Percentiles rank a stretch among this genome's conserved stretches.
These are phyloP conservation scores for Blastocystis sp. DNA, from an alignment of 352 stramenopile genomes.

Conservation along the genomic window DNA sequence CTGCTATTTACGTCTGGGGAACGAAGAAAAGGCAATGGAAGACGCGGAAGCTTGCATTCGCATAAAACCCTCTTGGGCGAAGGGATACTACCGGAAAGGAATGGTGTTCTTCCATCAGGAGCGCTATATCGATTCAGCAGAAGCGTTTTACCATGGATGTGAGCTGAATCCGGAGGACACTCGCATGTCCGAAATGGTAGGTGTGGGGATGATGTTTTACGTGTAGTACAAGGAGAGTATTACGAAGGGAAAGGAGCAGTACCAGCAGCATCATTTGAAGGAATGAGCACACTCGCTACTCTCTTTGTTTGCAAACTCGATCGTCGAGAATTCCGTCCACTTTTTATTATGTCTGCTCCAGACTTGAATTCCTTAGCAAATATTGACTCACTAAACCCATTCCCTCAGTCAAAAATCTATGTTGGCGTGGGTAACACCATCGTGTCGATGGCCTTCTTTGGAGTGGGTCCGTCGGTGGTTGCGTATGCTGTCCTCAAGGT, in stretches of 20 bases:
- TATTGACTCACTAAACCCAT: background rate
- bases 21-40: conserved; percentile 36
- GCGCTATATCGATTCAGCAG: conserved; percentile 17
- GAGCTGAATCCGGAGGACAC: conserved; percentile 6
- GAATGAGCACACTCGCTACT: background rate
- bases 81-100: conserved; percentile 53
- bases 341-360: background rate
- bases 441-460: conserved; percentile 30
- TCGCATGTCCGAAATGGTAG: conserved; percentile 33
- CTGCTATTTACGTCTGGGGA: conserved; percentile 19
- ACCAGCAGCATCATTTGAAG: background rate
- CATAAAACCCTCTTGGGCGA: conserved; percentile 24
- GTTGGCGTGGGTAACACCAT: conserved; percentile 35
- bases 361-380: background rate
- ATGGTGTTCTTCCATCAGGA: conserved; percentile 46
- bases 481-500: background rate
- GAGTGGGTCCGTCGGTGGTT: background rate
- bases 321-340: background rate
- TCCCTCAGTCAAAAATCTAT: conserved; percentile 19
- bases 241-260: background rate
- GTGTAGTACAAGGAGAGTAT: conserved; percentile 37
- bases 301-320: conserved; percentile 41
- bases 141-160: conserved; percentile 52
- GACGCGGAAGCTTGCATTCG: conserved; percentile 39
- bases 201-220: background rate